Percentiles rank a stretch among this genome's conserved stretches.
phyloP scores from a whole-genome alignment of 2,329 filamentous ascomycete genomes.

The Paraphaeosphaeria sporulosa region DNA sequence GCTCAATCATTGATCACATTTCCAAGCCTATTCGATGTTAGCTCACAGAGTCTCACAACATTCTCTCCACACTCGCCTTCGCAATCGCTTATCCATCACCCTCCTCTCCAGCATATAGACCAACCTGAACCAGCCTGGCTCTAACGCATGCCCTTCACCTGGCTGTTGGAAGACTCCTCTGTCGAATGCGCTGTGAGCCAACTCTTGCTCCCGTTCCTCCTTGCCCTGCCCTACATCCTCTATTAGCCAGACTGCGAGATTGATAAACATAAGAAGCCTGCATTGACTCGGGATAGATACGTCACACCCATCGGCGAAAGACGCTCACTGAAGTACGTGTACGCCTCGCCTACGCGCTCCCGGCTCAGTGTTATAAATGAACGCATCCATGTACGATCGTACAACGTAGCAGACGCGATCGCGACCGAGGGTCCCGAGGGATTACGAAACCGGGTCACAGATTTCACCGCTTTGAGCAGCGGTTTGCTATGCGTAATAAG shows the following conservation, averaged over 20 bases:
- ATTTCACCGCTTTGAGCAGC: constrained; percentile 26
- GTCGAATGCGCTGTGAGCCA: constrained; percentile 29
- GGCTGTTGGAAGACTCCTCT: constrained; percentile 31
- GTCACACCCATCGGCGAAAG: constrained; percentile 54
- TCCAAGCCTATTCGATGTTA: not conserved
- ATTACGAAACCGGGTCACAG: constrained; percentile 47
- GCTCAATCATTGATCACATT: not conserved
- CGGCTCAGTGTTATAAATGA: constrained; percentile 56
- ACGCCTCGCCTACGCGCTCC: constrained; percentile 49
- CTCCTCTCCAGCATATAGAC: constrained; percentile 47
- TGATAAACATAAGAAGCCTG: constrained; percentile 66
- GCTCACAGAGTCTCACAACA: not conserved
- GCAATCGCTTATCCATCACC: constrained; percentile 46
- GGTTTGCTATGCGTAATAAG: constrained; percentile 27
- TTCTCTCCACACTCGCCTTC: constrained; percentile 16
- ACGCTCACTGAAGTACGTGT: constrained; percentile 49
- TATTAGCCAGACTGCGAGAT: constrained; percentile 47
- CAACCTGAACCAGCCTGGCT: constrained; percentile 54
- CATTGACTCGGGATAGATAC: constrained; percentile 59
- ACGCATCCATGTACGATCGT: constrained; percentile 44
- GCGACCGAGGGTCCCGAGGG: constrained; percentile 25
- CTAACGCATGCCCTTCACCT: constrained; percentile 44
- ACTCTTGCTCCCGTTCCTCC: constrained; percentile 30
- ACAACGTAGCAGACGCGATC: constrained; percentile 28
- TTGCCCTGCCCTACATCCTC: constrained; percentile 29